Conservation (phyloP, 2,329 filamentous ascomycete genomes). For the Lecanicillium sp. region DNA sequence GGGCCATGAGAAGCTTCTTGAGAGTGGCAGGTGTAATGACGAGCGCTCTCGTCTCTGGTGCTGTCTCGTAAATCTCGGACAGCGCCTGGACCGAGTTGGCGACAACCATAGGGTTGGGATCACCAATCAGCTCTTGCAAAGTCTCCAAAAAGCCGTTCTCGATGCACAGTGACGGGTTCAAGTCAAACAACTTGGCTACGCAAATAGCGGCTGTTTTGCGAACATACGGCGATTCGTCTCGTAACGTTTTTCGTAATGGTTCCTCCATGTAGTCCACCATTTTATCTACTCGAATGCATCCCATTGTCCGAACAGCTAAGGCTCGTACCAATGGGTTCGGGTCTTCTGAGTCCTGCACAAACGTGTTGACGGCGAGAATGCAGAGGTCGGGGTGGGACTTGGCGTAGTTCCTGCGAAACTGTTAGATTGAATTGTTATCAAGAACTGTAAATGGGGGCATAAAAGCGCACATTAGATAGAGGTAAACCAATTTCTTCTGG, state of each 20-base stretch:
- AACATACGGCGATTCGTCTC: conserved; percentile 96
- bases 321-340: conserved; percentile 93
- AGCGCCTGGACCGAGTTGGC: conserved; percentile 94
- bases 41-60: conserved; percentile 83
- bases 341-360: conserved; percentile 98
- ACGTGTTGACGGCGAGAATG: conserved; percentile 97
- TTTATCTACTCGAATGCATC: conserved; percentile 95
- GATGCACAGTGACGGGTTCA: conserved; percentile 85
- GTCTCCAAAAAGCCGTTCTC: conserved; percentile 95
- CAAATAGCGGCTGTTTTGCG: conserved; percentile 97
- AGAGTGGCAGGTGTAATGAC: conserved; percentile 73
- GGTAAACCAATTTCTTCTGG: conserved; percentile 98
- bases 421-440: background rate
- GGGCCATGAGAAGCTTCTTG: conserved; percentile 91
- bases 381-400: conserved; percentile 98
- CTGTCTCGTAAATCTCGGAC: conserved; percentile 81
- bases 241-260: conserved; percentile 85
- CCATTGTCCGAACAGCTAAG: conserved; percentile 95
- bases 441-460: background rate
- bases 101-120: conserved; percentile 98
- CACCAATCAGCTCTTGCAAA: conserved; percentile 90
- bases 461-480: conserved; percentile 79
- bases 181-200: conserved; percentile 93
- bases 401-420: conserved; percentile 76
- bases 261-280: conserved; percentile 99